A percentile compares a stretch with the other conserved stretches of the same genome.
Evolutionary conservation across 2,329 filamentous ascomycete species (phyloP).

Genomic region (Xylariales sp.): DNA sequence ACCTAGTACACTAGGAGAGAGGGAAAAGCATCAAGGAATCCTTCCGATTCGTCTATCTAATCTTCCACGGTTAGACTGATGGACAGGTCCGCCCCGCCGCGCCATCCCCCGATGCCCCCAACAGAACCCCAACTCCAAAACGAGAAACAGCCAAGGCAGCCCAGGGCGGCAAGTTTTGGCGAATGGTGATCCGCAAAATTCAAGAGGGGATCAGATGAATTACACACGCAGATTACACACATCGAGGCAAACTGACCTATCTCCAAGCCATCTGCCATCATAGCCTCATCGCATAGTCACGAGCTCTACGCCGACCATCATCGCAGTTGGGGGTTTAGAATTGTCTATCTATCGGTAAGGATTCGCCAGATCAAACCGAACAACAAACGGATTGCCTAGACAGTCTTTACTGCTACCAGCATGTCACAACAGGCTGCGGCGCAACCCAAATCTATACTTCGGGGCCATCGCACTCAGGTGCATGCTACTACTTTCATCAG

Average conservation of each 20-base stretch:
- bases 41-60: slow-evolving; percentile 27
- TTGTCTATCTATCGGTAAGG: neutral
- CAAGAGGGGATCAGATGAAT: neutral
- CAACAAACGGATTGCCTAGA: neutral
- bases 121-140: neutral
- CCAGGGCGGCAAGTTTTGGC: slow-evolving; percentile 32
- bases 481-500: slow-evolving; percentile 80
- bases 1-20: neutral
- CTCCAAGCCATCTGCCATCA: neutral
- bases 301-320: neutral
- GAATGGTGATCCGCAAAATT: slow-evolving; percentile 12
- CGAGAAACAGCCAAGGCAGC: neutral
- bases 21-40: neutral
- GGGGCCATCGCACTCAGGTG: slow-evolving; percentile 85
- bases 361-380: neutral
- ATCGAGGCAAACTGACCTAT: neutral
- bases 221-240: no score
- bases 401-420: slow-evolving; percentile 5
- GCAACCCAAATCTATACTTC: slow-evolving; percentile 74
- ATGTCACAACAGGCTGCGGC: slow-evolving; percentile 49
- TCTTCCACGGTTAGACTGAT: no score
- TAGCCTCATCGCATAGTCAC: neutral
- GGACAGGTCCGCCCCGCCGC: no score
- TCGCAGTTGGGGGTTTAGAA: neutral
- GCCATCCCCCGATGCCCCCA: no score